phyloP scores from a whole-genome alignment of 352 stramenopile genomes.

The Phytophthora sansomeana region DNA sequence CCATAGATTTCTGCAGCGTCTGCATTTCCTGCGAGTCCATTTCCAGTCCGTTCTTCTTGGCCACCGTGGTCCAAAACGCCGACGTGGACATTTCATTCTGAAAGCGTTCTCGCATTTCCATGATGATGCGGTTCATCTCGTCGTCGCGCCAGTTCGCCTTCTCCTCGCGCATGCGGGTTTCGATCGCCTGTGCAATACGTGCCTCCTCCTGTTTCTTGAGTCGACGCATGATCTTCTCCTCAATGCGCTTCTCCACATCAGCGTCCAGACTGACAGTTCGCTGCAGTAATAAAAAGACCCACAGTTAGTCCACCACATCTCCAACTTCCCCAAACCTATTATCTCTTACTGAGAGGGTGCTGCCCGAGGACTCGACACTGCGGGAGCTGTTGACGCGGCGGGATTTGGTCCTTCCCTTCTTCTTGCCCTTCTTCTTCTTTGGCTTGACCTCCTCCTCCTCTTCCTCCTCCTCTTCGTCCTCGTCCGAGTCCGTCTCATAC shows the following conservation, averaged over 20 bases:
- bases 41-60: constrained; percentile 70
- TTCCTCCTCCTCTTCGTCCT: constrained; percentile 66
- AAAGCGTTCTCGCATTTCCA: constrained; percentile 89
- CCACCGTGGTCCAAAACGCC: constrained; percentile 64
- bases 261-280: constrained; percentile 76
- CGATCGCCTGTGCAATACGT: constrained; percentile 84
- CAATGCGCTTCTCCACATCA: constrained; percentile 83
- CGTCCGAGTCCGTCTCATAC: constrained; percentile 62
- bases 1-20: constrained; percentile 57
- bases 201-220: constrained; percentile 91
- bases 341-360: constrained; percentile 40
- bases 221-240: constrained; percentile 88
- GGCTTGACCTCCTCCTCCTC: constrained; percentile 75
- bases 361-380: constrained; percentile 46
- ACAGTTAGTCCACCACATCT: constrained; percentile 21
- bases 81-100: constrained; percentile 81
- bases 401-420: constrained; percentile 47
- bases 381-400: constrained; percentile 59
- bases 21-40: constrained; percentile 54
- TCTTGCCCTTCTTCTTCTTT: constrained; percentile 75
- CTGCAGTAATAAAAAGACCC: constrained; percentile 16
- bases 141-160: constrained; percentile 91
- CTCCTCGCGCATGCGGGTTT: constrained; percentile 81
- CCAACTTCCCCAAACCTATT: background rate
- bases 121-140: constrained; percentile 92